A percentile compares a stretch with the other conserved stretches of the same genome.
Conservation (phyloP, 2,329 filamentous ascomycete genomes). For the Chaetoscypha palmicola region DNA sequence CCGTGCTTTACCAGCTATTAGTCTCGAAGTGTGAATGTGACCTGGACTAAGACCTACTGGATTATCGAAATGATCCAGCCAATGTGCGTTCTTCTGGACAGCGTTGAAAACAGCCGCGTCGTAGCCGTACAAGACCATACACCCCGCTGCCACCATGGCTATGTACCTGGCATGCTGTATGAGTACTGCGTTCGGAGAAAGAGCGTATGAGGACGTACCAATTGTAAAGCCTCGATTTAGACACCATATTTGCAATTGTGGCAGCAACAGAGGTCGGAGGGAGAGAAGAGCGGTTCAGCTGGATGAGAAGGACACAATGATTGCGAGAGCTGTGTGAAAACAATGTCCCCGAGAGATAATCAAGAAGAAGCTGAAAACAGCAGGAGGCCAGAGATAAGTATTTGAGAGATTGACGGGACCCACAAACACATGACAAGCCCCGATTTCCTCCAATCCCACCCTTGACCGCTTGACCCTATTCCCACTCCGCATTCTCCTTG, state of each 20-base stretch:
- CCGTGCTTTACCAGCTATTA: conserved; percentile 21
- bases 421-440: background rate
- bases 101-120: conserved; percentile 70
- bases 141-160: conserved; percentile 19
- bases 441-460: conserved; percentile 1
- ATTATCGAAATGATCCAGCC: conserved; percentile 54
- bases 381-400: conserved; percentile 3
- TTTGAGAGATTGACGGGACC: background rate
- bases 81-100: conserved; percentile 59
- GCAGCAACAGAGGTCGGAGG: conserved; percentile 2
- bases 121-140: conserved; percentile 62
- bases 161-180: conserved; percentile 12
- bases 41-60: no score
- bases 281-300: background rate
- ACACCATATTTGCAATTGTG: conserved; percentile 6
- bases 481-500: background rate
- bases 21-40: no score
- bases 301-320: background rate
- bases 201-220: conserved; percentile 3
- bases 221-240: conserved; percentile 8
- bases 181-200: background rate
- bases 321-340: background rate
- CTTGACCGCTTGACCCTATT: background rate
- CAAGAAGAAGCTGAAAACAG: background rate
- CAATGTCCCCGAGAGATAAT: background rate